Evolutionary conservation across 2,329 filamentous ascomycete species (phyloP).

Genomic region (Xylariaceae sp.): DNA sequence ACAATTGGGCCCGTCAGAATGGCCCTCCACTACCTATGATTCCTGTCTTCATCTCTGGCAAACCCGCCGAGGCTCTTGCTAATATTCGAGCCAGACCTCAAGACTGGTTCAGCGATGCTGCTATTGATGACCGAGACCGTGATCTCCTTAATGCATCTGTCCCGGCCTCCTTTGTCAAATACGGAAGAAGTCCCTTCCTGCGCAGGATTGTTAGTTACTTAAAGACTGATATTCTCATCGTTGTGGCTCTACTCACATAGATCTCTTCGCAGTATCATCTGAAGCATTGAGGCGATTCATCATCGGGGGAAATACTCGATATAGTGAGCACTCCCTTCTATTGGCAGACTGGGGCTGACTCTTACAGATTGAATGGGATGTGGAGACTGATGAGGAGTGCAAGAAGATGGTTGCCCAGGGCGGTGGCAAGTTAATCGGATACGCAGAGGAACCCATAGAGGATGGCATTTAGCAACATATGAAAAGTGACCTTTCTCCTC

Average conservation of each 20-base stretch:
- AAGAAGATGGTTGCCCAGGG: slow-evolving; percentile 6
- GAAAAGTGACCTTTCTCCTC: not conserved
- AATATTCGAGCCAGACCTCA: slow-evolving; percentile 1
- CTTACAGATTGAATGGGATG: slow-evolving; percentile 3
- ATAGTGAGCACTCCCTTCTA: not conserved
- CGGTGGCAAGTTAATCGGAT: slow-evolving; percentile 3
- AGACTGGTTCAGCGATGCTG: slow-evolving; percentile 5
- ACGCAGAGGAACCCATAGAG: too few relatives aligned
- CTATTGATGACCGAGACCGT: slow-evolving; percentile 2
- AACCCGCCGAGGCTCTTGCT: slow-evolving; percentile 15
- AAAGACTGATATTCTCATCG: not conserved
- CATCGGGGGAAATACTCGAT: not conserved
- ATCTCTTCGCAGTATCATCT: not conserved
- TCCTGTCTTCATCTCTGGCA: too few relatives aligned
- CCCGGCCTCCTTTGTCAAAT: slow-evolving; percentile 1
- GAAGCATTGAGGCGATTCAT: not conserved
- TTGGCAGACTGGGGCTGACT: not conserved
- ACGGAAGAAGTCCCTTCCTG: too few relatives aligned
- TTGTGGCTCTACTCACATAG: not conserved
- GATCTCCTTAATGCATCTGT: slow-evolving; percentile 3
- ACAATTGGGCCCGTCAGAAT: too few relatives aligned
- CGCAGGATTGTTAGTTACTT: too few relatives aligned
- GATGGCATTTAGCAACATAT: not conserved
- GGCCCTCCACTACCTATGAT: too few relatives aligned
- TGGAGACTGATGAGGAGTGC: slow-evolving; percentile 6